These are phyloP conservation scores for Penicillium freii DNA, from an alignment of 2,329 filamentous ascomycete genomes.

Conservation along the genomic window DNA sequence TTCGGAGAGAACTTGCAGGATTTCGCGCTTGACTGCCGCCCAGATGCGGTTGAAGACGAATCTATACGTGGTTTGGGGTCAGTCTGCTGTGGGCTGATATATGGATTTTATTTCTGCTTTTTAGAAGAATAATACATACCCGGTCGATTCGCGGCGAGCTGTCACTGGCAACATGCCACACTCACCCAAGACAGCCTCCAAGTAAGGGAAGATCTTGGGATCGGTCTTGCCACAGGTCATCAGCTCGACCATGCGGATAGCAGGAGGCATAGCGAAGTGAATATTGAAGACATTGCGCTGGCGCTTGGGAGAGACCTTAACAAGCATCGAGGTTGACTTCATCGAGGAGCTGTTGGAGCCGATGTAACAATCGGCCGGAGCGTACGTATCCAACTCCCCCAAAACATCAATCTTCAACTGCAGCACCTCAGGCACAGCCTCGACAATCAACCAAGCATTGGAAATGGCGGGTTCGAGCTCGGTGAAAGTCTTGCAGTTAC, in stretches of 20 bases:
- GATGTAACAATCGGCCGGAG: conserved; percentile 49
- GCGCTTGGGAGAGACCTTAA: conserved; percentile 30
- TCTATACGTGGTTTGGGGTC: conserved; percentile 1
- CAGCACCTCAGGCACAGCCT: conserved; percentile 53
- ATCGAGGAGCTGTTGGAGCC: conserved; percentile 53
- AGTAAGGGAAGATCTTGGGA: conserved; percentile 44
- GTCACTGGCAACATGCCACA: conserved; percentile 46
- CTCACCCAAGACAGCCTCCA: conserved; percentile 40
- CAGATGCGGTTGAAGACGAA: conserved; percentile 58
- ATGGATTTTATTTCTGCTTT: not conserved
- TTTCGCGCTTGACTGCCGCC: conserved; percentile 57
- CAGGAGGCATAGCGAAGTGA: conserved; percentile 53
- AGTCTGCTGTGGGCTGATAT: not conserved
- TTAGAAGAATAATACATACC: conserved; percentile 24
- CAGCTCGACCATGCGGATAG: conserved; percentile 48
- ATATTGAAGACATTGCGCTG: conserved; percentile 44
- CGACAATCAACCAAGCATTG: conserved; percentile 54
- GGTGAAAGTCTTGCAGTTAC: conserved; percentile 35
- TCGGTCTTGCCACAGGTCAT: conserved; percentile 53
- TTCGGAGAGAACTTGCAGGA: conserved; percentile 50
- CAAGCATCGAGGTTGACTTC: conserved; percentile 51
- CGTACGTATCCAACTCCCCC: conserved; percentile 43
- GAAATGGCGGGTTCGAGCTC: conserved; percentile 44
- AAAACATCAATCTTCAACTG: conserved; percentile 50
- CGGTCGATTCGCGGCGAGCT: conserved; percentile 49